phyloP scores from a whole-genome alignment of 2,329 filamentous ascomycete species.

The Meredithiella fracta region DNA sequence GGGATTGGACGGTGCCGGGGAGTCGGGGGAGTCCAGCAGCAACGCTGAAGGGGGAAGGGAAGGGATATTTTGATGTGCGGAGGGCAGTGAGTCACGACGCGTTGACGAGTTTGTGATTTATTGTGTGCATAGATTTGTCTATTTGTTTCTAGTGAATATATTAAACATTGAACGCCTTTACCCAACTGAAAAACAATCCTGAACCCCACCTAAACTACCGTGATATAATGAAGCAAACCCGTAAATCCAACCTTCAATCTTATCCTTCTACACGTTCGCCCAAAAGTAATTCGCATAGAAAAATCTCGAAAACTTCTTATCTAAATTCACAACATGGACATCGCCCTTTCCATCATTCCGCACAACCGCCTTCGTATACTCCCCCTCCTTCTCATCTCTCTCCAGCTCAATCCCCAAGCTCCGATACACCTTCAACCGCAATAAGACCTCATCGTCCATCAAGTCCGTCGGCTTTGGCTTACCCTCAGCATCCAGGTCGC shows the following conservation, averaged over 20 bases:
- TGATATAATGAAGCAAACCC: slow-evolving; percentile 5
- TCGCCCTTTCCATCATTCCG: slow-evolving; percentile 76
- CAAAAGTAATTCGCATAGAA: slow-evolving; percentile 97
- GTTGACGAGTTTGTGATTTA: slow-evolving; percentile 1
- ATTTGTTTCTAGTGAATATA: neutral
- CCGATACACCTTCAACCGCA: slow-evolving; percentile 81
- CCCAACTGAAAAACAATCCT: neutral
- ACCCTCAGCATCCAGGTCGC: slow-evolving; percentile 18
- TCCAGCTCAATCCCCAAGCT: slow-evolving; percentile 83
- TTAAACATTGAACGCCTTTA: too few species aligned
- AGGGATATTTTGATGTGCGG: slow-evolving; percentile 9
- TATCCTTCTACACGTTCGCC: slow-evolving; percentile 49
- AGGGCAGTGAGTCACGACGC: slow-evolving; percentile 9
- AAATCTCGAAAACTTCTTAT: slow-evolving; percentile 76
- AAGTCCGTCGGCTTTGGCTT: slow-evolving; percentile 22
- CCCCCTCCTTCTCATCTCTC: slow-evolving; percentile 54
- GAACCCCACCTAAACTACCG: slow-evolving; percentile 1
- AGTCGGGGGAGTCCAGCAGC: neutral
- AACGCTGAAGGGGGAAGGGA: neutral
- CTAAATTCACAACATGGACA: slow-evolving; percentile 86
- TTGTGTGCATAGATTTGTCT: neutral
- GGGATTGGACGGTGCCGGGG: slow-evolving; percentile 7
- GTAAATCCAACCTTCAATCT: neutral
- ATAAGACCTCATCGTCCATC: slow-evolving; percentile 46
- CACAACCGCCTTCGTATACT: slow-evolving; percentile 73